Base-by-base conservation (phyloP, 768 basidiomycete species). In the Lyophyllum semitale region DNA sequence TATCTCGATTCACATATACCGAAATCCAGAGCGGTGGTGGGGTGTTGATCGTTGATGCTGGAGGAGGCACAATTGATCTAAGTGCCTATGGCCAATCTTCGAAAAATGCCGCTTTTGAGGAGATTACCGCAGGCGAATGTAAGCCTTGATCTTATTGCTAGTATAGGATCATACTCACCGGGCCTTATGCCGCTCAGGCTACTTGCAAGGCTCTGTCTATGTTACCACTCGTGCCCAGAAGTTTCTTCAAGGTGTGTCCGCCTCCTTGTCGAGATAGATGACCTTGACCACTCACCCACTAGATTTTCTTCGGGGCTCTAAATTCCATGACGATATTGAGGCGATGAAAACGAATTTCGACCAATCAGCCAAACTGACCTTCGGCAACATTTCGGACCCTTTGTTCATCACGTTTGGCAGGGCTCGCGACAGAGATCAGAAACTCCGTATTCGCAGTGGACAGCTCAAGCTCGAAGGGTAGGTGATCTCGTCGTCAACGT, bases 21-120 rank as follows among this genome's bases (percentile, higher is more conserved):
- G 26, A 23, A 38, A 23, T 40, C 5, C 57, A 83, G 80, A 68
- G 65, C 13, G 77, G 77, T 12, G 64, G 80, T 42, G 80, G 79
- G 0, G 68, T 84, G 3, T 68, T 82, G 54, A 71, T 86, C 30
- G 77, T 85, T n/a, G 83, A 87, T 54, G 82, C 84, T 3, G 84
- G 85, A 7, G 83, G 83, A 40, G 85, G 83, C 18, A 87, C 84
- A 0, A 71, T 87, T 25, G 84, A 87, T 56, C 70, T 86, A 37
- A 84, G 81, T 54, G 72, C 79, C 12, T 87, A 86, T 53, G 73
- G 72, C 27, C 73, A 76, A 60, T 62, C 63, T n/a, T 60, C 59
- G 7, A 53, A 44, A 18, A 48, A 26, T 11, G 38, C 48, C 6
- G 40, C 46, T 26, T 57, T 57, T 9, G 56, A 57, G 32, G 80